These are phyloP conservation scores for Debaryomyces hansenii DNA, from an alignment of 805 yeast species.

Conservation along the genomic window DNA sequence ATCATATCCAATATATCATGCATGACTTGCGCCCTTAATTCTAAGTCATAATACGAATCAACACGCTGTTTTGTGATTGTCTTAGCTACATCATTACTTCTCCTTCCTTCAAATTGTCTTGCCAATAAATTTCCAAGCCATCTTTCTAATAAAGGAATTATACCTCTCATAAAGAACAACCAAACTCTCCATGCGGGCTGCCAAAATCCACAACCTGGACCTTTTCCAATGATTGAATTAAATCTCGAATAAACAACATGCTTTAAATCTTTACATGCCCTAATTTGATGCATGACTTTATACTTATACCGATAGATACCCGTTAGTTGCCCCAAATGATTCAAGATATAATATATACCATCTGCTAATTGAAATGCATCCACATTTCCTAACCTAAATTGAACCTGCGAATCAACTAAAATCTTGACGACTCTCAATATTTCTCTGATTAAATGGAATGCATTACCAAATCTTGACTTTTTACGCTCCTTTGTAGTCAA, in stretches of 20 bases:
- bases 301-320: slow-evolving; percentile 97
- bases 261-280: slow-evolving; percentile 93
- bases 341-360: slow-evolving; percentile 84
- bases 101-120: slow-evolving; percentile 95
- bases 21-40: slow-evolving; percentile 90
- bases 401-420: slow-evolving; percentile 91
- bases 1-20: slow-evolving; percentile 96
- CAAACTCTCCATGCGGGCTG: slow-evolving; percentile 99
- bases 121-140: slow-evolving; percentile 92
- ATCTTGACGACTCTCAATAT: slow-evolving; percentile 79
- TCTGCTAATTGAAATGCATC: slow-evolving; percentile 96
- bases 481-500: slow-evolving; percentile 95
- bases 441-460: slow-evolving; percentile 92
- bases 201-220: slow-evolving; percentile 99
- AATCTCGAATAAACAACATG: slow-evolving; percentile 87
- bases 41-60: slow-evolving; percentile 92
- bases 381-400: slow-evolving; percentile 82
- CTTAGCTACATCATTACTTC: slow-evolving; percentile 86
- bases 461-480: slow-evolving; percentile 92
- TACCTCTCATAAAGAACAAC: slow-evolving; percentile 89
- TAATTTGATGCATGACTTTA: slow-evolving; percentile 96
- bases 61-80: slow-evolving; percentile 94
- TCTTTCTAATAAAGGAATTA: slow-evolving; percentile 85
- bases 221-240: slow-evolving; percentile 86
- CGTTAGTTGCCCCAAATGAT: slow-evolving; percentile 92